Evolutionary conservation across 352 stramenopile genomes (phyloP), one percentile per base, ranked within the genome.

Genomic region (Phytophthora podocarpi): DNA sequence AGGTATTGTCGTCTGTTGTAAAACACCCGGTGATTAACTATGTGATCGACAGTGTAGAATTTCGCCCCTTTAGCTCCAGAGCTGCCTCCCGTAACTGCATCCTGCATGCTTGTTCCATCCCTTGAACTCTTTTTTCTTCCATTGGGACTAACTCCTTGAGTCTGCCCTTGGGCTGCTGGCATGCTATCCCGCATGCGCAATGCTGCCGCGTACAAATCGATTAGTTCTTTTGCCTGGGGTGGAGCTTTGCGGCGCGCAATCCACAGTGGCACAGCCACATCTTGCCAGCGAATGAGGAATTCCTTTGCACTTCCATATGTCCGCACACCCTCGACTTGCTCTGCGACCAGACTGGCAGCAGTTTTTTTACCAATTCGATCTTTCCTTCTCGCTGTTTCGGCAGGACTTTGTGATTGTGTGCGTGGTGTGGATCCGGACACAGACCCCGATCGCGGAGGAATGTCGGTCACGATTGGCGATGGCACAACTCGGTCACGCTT

Each of bases 1-100:
- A 82, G 55, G 47, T 90, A 92, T 55, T 87, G 49, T 16, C 76
- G 78, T 48, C 72, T 82, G 28, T 67, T 64, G 31, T 67, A 59
- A 16, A 58, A 54, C n/a, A 67, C 43, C 15, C 78, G 76, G 36
- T 89, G 67, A 54, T 59, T 71, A 3, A 90, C 76, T 27, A 92
- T 86, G 46, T 81, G 75, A 31, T 90, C 78, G 18, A 90, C 82
- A 20, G 64, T 80, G 41, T 78, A 92, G 13, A 89, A 70, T 15
- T 45, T 35, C 3, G 32, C 23, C 20, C 34, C 4, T 41, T 54
- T 21, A 41, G 26, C 26, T 9, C 24, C 35, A 34, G 10, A n/a
- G 31, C 23, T 36, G 21, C 15, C 31, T 41, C 32, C 52, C 31
- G 27, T 8, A 45, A 32, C 20, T 41, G 40, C 5, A 41, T 21